These are phyloP conservation scores for Coniella lustricola DNA, from an alignment of 2,329 filamentous ascomycete species.

Conservation along the genomic window DNA sequence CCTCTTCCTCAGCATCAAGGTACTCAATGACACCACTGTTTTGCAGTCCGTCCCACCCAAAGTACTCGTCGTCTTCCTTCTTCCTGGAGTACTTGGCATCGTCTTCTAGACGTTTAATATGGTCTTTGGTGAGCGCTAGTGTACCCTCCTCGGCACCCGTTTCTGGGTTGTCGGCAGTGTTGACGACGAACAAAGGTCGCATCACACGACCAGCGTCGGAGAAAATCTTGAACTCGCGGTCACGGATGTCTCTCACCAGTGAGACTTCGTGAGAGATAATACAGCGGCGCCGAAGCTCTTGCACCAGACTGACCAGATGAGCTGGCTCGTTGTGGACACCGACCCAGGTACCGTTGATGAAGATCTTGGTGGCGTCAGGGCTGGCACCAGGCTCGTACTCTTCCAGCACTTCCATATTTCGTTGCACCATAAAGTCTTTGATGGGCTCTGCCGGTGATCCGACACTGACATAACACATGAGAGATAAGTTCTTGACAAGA, in stretches of 20 bases:
- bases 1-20: conserved; percentile 95
- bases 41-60: conserved; percentile 84
- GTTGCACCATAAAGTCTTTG: conserved; percentile 89
- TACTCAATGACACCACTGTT: conserved; percentile 86
- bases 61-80: conserved; percentile 53
- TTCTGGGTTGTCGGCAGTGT: conserved; percentile 74
- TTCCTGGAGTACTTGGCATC: conserved; percentile 55
- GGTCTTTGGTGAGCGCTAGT: conserved; percentile 77
- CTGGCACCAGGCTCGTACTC: conserved; percentile 84
- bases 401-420: conserved; percentile 93
- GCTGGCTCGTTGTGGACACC: conserved; percentile 88
- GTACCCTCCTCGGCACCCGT: conserved; percentile 53
- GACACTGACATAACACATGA: conserved; percentile 98
- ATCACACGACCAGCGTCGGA: conserved; percentile 95
- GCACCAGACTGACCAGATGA: conserved; percentile 72
- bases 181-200: conserved; percentile 86
- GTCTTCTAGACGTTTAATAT: conserved; percentile 66
- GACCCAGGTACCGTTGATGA: conserved; percentile 97
- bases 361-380: conserved; percentile 93
- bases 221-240: conserved; percentile 97
- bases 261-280: conserved; percentile 89
- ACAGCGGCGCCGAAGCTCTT: conserved; percentile 70
- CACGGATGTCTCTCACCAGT: conserved; percentile 90
- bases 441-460: conserved; percentile 87
- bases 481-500: conserved; percentile 91